phyloP scores from a whole-genome alignment of 495 filamentous ascomycete genomes.

The Daldinia decipiens region DNA sequence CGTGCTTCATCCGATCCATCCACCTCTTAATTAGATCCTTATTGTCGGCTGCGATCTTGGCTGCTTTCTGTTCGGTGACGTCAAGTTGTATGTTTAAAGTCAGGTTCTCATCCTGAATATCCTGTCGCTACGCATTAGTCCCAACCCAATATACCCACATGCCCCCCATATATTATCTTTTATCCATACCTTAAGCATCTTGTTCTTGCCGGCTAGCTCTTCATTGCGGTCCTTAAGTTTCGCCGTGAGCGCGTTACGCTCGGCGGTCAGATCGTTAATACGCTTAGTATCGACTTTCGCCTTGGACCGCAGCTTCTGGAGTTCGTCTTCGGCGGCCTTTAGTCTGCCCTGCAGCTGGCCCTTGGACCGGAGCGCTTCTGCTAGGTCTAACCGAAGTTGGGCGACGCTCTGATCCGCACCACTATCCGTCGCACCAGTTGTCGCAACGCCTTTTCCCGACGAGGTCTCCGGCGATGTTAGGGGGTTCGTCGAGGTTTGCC shows the following conservation, averaged over 20 bases:
- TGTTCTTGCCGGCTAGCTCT: conserved; percentile 83
- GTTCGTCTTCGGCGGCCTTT: conserved; percentile 67
- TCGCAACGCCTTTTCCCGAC: conserved; percentile 41
- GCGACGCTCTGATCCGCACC: conserved; percentile 50
- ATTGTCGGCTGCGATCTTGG: conserved; percentile 81
- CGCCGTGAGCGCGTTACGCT: conserved; percentile 67
- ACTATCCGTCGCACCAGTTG: conserved; percentile 37
- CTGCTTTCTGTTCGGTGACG: conserved; percentile 76
- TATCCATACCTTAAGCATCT: conserved; percentile 73
- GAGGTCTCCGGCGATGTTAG: neutral
- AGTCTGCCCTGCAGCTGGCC: conserved; percentile 70
- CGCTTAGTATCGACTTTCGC: conserved; percentile 63
- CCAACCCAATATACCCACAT: conserved; percentile 5
- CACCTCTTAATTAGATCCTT: conserved; percentile 87
- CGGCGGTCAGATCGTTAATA: conserved; percentile 69
- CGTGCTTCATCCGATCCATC: conserved; percentile 86
- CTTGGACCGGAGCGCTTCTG: conserved; percentile 78
- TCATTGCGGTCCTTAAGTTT: conserved; percentile 83
- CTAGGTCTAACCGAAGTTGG: conserved; percentile 69
- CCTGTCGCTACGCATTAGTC: conserved; percentile 53
- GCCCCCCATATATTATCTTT: neutral
- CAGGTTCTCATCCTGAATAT: conserved; percentile 91
- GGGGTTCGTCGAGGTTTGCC: conserved; percentile 31
- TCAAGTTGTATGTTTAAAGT: conserved; percentile 87
- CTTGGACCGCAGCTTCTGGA: conserved; percentile 67